Percentiles rank a stretch among this genome's conserved stretches.
phyloP scores from a whole-genome alignment of 306 rosid species.

The Malus sieversii region DNA sequence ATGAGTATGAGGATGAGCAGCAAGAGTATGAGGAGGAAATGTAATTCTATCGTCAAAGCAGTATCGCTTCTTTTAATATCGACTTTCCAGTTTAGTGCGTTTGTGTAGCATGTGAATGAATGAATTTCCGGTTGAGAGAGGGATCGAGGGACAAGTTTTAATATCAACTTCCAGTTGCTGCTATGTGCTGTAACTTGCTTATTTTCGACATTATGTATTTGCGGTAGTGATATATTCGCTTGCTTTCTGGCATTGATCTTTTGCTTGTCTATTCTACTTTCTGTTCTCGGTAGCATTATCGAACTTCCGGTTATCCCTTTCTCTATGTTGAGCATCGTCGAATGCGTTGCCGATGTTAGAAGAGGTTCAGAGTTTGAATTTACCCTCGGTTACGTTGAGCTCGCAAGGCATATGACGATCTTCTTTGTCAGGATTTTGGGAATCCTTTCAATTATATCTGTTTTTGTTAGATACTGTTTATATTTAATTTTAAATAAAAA shows the following conservation, averaged over 20 bases:
- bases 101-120: conserved; percentile 6
- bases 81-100: conserved; percentile 3
- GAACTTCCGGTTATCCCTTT: too few species aligned
- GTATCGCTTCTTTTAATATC: neutral
- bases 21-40: conserved; percentile 19
- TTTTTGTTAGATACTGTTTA: too few species aligned
- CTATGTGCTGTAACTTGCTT: conserved; percentile 13
- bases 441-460: too few species aligned
- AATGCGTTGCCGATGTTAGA: too few species aligned
- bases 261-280: neutral
- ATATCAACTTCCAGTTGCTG: conserved; percentile 34
- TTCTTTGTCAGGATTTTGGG: too few species aligned
- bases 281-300: too few species aligned
- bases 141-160: neutral
- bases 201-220: conserved; percentile 1
- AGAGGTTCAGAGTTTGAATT: too few species aligned
- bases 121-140: neutral
- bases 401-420: too few species aligned
- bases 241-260: neutral
- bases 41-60: neutral
- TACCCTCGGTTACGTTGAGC: too few species aligned
- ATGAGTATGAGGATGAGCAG: conserved; percentile 30
- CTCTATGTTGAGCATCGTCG: too few species aligned
- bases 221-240: conserved; percentile 1
- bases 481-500: too few species aligned